Base-by-base conservation (phyloP, 257 asterid genomes). In the Nicotiana benthamiana region DNA sequence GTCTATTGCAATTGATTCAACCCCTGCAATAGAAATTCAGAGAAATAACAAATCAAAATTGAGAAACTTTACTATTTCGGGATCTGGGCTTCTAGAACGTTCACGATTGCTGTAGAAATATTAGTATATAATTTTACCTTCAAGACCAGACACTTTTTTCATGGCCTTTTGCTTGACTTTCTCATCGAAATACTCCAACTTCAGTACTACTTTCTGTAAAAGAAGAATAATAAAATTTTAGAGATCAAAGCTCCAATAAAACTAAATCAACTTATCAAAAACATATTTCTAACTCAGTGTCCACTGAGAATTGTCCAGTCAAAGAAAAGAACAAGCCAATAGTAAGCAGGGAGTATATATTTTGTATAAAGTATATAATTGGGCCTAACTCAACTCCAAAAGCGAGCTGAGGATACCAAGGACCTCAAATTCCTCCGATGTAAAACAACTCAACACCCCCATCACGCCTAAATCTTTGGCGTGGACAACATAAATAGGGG, bases 1-100 rank as follows among this genome's bases (percentile, higher is more conserved):
- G 78, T 91, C 97, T 26, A 93, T 79, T 6, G 94, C 80, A 10
- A 91, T 86, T 4, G 92, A 89, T 79, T 91, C 95, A 77, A 93
- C 56, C 2, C 97, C 97, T 93, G 87, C 12, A 46, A 40, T 40
- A 67, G 4, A 22, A 70, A 43, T 22, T 70, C 34, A 20, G 5
- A 43, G 24, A 34, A 18, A 48, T 24, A 17, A 30, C 46, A 32
- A 4, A 61, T 59, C 28, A 1, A 63, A 43, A 4, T 70, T 63
- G 12, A 51, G 51, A 64, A 43, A 51, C 16, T 52, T 26, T 1
- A 13, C n/a, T 5, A 5, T 11, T 26, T 26, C n/a, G 4, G 34
- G 68, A 26, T 60, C 17, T 22, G 66, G 32, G 34, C n/a, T 16
- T 53, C 59, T 53, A 53, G 59, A 22, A 20, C 1, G 3, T 75